These are phyloP conservation scores for Cryptococcus sp. DNA, from an alignment of 1,284 basidiomycete genomes.

Conservation along the genomic window DNA sequence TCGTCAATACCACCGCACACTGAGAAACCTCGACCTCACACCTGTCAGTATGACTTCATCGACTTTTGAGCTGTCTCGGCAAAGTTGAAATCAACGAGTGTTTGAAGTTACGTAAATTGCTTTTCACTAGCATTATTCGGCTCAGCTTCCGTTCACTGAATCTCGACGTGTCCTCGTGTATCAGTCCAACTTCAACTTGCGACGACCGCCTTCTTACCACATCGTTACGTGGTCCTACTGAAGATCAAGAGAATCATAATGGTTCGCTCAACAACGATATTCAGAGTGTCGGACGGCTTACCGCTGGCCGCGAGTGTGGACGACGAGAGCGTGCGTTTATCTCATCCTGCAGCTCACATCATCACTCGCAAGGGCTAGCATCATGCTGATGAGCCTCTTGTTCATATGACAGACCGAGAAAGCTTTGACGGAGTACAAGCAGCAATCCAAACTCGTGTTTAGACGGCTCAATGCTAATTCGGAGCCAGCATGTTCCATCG, in stretches of 20 bases:
- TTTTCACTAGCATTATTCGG: no score
- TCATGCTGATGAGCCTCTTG: neutral
- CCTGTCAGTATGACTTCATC: neutral
- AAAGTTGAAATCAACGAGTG: no score
- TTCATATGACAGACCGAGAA: conserved; percentile 75
- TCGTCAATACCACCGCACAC: no score
- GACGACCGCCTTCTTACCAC: no score
- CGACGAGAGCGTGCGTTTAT: conserved; percentile 75
- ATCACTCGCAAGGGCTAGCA: neutral
- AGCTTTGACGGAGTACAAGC: conserved; percentile 93
- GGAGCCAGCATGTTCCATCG: conserved; percentile 94
- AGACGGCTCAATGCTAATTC: conserved; percentile 88
- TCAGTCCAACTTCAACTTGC: no score
- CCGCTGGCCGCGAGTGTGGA: conserved; percentile 93
- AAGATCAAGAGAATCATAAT: no score
- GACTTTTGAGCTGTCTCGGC: neutral
- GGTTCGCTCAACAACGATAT: conserved; percentile 90
- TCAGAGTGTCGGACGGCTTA: conserved; percentile 84
- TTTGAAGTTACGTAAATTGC: no score
- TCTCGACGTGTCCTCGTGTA: no score
- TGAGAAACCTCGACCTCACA: neutral
- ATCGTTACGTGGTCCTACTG: no score
- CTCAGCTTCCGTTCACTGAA: no score
- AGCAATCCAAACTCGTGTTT: conserved; percentile 96
- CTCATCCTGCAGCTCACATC: neutral